Evolutionary conservation across 352 stramenopile genomes (phyloP), one percentile per base, ranked within the genome.

Genomic region (Pythium insidiosum): DNA sequence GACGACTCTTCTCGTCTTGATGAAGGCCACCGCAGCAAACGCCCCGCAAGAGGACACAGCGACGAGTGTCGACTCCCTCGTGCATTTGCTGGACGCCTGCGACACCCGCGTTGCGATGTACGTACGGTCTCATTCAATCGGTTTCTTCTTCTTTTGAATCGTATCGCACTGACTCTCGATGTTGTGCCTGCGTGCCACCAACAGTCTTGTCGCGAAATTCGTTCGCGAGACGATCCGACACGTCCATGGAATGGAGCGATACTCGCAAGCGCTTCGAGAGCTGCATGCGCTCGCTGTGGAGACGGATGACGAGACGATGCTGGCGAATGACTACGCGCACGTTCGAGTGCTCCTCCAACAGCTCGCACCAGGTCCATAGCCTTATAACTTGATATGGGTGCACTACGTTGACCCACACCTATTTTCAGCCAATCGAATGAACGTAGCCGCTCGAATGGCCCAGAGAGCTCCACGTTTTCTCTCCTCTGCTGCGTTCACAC

Each of bases 101-200:
- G 66, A 84, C 36, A 70, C 63, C 4, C 68, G 68, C 6, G 45
- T 80, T 15, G 65, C 62, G 35, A 42, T 84, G 71, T 80, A 67
- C 39, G 58, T 46, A 13, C 13, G n/a, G n/a, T n/a, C n/a, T n/a
- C n/a, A n/a, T n/a, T n/a, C n/a, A n/a, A n/a, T n/a, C n/a, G n/a
- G n/a, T n/a, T n/a, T n/a, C n/a, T n/a, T n/a, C n/a, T n/a, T n/a
- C n/a, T n/a, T n/a, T n/a, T n/a, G n/a, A n/a, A n/a, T 6, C 4
- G 20, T 5, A 39, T 65, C 22, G 10, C 2, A 29, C 20, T n/a
- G n/a, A n/a, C n/a, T n/a, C n/a, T n/a, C n/a, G n/a, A n/a, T n/a
- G n/a, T n/a, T n/a, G n/a, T n/a, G n/a, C n/a, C n/a, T n/a, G n/a
- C n/a, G n/a, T n/a, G n/a, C n/a, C n/a, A n/a, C n/a, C n/a, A n/a